Percentiles rank a stretch among this genome's conserved stretches.
These are phyloP conservation scores for Ichthyophthirius multifiliis DNA, from an alignment of 169 alveolate species.

Conservation along the genomic window DNA sequence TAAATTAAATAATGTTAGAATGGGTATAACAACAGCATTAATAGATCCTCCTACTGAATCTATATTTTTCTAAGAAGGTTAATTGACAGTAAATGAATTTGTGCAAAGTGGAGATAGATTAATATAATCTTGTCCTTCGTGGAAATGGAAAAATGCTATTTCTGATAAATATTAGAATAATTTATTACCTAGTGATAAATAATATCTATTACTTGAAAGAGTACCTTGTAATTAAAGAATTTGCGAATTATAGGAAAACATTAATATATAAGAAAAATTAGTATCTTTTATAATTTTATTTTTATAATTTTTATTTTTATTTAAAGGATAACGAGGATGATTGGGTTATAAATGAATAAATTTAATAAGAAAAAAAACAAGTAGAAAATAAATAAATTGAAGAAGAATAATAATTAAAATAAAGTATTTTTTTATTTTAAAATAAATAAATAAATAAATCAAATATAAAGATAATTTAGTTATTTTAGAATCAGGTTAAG, in stretches of 20 bases:
- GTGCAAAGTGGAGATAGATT: constrained; percentile 86
- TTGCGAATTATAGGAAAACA: constrained; percentile 48
- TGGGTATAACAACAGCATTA: constrained; percentile 24
- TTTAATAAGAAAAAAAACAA: neutral
- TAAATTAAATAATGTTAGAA: constrained; percentile 22
- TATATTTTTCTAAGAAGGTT: constrained; percentile 80
- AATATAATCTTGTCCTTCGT: constrained; percentile 81
- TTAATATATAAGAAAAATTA: constrained; percentile 19
- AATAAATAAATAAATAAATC: neutral
- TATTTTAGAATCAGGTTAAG: constrained; percentile 53
- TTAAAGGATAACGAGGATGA: neutral
- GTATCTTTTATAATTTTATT: constrained; percentile 16
- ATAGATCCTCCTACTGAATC: constrained; percentile 67
- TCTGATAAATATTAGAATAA: constrained; percentile 40
- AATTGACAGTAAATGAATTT: constrained; percentile 87
- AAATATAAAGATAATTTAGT: constrained; percentile 17
- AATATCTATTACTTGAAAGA: constrained; percentile 70
- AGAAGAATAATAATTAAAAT: neutral
- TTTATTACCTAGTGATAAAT: constrained; percentile 83
- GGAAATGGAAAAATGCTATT: constrained; percentile 81
- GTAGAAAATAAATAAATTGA: neutral
- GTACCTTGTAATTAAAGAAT: constrained; percentile 79
- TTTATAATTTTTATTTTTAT: constrained; percentile 47
- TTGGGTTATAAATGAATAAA: neutral
- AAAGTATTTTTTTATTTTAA: no score